Conservation (phyloP, 371 early-diverging fungal species). For the Dinochytrium kinnereticum region DNA sequence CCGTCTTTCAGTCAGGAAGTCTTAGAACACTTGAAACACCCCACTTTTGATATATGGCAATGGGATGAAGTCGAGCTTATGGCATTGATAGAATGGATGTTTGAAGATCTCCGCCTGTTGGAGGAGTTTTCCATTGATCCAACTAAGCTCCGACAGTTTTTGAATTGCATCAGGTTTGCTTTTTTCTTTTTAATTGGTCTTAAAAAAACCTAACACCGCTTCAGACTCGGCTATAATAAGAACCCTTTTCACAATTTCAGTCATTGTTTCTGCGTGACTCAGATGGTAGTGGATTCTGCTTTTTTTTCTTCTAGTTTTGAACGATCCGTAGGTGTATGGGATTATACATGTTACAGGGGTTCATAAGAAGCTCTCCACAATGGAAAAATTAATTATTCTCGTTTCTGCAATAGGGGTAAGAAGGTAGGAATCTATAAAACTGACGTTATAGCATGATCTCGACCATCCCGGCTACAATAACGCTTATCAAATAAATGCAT, state of each 20-base stretch:
- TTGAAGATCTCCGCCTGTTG: conserved; percentile 46
- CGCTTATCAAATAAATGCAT: conserved; percentile 60
- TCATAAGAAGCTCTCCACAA: conserved; percentile 35
- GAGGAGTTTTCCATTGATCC: conserved; percentile 46
- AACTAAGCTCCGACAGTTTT: conserved; percentile 37
- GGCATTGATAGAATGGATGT: conserved; percentile 52
- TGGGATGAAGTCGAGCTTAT: conserved; percentile 49
- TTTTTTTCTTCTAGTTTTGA: too few species aligned
- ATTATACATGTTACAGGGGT: conserved; percentile 45
- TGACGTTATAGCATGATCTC: conserved; percentile 47
- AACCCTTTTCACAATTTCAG: conserved; percentile 59
- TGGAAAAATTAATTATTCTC: conserved; percentile 47
- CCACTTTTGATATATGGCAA: conserved; percentile 56
- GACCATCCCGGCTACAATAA: conserved; percentile 62
- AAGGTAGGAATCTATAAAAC: neutral
- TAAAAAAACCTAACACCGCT: too few species aligned
- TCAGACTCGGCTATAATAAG: conserved; percentile 49
- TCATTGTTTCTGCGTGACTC: conserved; percentile 59
- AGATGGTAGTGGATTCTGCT: conserved; percentile 49
- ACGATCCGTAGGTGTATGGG: conserved; percentile 44
- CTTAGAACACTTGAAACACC: conserved; percentile 47
- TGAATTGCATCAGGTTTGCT: conserved; percentile 18
- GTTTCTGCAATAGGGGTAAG: conserved; percentile 48
- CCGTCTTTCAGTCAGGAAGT: conserved; percentile 36
- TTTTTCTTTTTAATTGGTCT: neutral